These are phyloP conservation scores for Hura crepitans DNA, from an alignment of 441 rosid species.

Conservation along the genomic window DNA sequence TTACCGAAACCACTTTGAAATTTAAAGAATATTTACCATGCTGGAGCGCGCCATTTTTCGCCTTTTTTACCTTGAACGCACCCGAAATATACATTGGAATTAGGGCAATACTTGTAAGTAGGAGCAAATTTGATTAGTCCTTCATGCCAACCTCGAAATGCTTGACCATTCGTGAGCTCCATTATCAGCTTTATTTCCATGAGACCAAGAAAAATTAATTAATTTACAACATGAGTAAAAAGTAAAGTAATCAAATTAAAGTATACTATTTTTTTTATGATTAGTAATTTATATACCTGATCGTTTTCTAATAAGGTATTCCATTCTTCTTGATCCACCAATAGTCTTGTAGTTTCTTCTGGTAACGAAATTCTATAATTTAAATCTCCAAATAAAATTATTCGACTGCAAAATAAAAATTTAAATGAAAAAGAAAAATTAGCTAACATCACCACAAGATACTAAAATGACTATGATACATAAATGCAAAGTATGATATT, in stretches of 20 bases:
- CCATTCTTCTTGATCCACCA: slow-evolving; percentile 67
- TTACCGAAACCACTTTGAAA: background rate
- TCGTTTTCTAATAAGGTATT: slow-evolving; percentile 53
- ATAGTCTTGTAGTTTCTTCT: slow-evolving; percentile 49
- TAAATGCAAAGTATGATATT: too few species aligned
- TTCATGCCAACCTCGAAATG: slow-evolving; percentile 74
- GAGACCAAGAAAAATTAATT: background rate
- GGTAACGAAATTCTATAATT: slow-evolving; percentile 80
- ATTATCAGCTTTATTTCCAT: slow-evolving; percentile 42
- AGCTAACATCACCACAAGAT: slow-evolving; percentile 26
- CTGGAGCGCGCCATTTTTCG: slow-evolving; percentile 79
- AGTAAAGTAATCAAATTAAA: background rate
- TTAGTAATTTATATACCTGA: slow-evolving; percentile 48
- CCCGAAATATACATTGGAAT: slow-evolving; percentile 70
- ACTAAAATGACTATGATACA: background rate
- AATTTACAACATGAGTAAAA: too few species aligned
- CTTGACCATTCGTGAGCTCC: slow-evolving; percentile 60
- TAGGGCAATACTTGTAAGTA: slow-evolving; percentile 73
- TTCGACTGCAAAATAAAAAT: slow-evolving; percentile 44
- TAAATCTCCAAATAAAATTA: slow-evolving; percentile 78
- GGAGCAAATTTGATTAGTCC: slow-evolving; percentile 73
- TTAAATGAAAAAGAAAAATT: slow-evolving; percentile 1
- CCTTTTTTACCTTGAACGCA: slow-evolving; percentile 44
- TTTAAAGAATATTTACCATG: slow-evolving; percentile 49
- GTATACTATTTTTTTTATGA: background rate